Evolutionary conservation across 441 rosid genomes (phyloP), one percentile per base, ranked within the genome.

Genomic region (Adansonia grandidieri): DNA sequence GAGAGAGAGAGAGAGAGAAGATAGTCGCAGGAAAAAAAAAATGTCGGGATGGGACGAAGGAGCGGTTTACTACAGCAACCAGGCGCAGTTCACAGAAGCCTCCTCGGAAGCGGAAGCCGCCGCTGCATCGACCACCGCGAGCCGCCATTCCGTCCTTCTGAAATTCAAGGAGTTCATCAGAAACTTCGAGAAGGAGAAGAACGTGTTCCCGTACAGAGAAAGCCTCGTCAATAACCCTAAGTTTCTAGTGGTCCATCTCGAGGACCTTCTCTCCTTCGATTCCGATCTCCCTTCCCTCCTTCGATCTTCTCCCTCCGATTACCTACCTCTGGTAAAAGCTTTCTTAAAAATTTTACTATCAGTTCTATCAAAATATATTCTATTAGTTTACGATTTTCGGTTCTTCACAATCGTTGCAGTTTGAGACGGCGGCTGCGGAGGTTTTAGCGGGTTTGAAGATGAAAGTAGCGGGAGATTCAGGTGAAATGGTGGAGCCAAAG

Each of bases 41-140:
- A 95, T 95, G 98, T 93, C 98, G 4, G 98, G 98, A 15, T 94
- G 98, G 99, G 97, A 96, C 81, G 99, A 94, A 80, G 99, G 99
- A 65, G 93, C 90, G 9, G 97, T 94, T 20, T 91, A 91, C 89
- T 96, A 86, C 91, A 96, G 98, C 85, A 94, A 92, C 64, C 54
- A 66, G 54, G 65, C 95, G 78, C 91, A 96, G 54, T 86, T 91
- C 79, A 96, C 80, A 62, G 94, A 89, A 86, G 93, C 92, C 74
- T 94, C 99, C 81, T 88, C 91, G 80, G 93, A 90, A 24, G 79
- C 80, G 40, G 77, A 82, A 68, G 82, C 82, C 47, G 83, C 80
- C 37, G 77, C 89, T 19, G 85, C 82, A 40, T 86, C 96, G 22
- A 85, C 83, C 69, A 91, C 94, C 64, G 89, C 92, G 75, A 92